Evolutionary conservation across 1,284 basidiomycete species (phyloP), one percentile per base, ranked within the genome.

Genomic region (Exobasidium cylindrosporum): DNA sequence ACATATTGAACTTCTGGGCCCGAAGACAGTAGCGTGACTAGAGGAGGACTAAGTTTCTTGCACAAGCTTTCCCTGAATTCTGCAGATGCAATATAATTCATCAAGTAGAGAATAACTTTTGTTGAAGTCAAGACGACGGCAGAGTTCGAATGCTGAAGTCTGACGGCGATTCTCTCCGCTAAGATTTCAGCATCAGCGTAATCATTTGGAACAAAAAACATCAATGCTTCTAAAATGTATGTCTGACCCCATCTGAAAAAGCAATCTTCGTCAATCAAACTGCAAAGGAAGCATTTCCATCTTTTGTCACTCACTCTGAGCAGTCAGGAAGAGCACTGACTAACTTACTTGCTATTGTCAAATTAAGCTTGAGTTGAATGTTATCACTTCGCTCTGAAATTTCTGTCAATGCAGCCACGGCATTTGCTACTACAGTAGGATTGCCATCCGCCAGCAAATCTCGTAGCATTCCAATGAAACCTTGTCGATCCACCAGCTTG

Each of bases 1-100:
- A 98, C 94, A 82, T 97, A 99, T 85, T 98, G 96, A 1, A 99
- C 93, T 81, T 98, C 95, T 1, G 94, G 93, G 5, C 95, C 93
- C 1, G 93, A 96, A 0, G 94, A 96, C 30, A 99, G 85, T 30
- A 78, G 46, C 1, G 70, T 74, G 31, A 78, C 72, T 59, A 45
- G 59, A 21, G 95, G 95, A 14, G 95, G 93, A 0, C 93, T 93
- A 87, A 99, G 94, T 83, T 97, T 97, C 80, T 90, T 88, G 82
- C 95, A 97, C 64, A 97, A 88, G 69, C 88, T 85, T 62, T 95
- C 89, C 60, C 96, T 90, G 49, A 92, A 83, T 55, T 85, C 86
- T 61, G 90, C 86, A 78, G 90, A 89, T 66, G 92, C 90, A 88
- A 98, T 97, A 81, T 98, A 99, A 81, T 98, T 98, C 94, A 98